Conservation (phyloP, 139 green algal genomes). For the Spirogloea muscicola region DNA sequence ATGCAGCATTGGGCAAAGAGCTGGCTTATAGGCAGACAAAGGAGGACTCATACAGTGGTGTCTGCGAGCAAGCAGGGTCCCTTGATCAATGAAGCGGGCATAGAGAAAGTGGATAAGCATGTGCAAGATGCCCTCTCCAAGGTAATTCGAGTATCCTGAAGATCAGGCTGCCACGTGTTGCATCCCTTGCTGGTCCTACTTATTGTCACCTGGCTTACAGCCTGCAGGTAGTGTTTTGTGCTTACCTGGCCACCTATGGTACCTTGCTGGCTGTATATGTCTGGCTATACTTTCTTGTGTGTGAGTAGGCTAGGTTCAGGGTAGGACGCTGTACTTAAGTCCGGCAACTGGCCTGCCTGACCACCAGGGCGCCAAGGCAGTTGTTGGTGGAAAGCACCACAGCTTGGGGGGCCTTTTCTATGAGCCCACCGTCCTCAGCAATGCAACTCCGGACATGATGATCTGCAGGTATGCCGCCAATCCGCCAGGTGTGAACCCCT, state of each 20-base stretch:
- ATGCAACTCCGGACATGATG: slow-evolving; percentile 73
- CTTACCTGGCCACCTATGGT: too few species aligned
- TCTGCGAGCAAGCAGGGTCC: slow-evolving; percentile 60
- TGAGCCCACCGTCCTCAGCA: slow-evolving; percentile 74
- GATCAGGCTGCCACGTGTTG: too few species aligned
- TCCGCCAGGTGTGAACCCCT: too few species aligned
- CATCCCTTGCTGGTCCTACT: too few species aligned
- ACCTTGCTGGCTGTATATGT: too few species aligned
- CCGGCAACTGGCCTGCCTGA: not conserved
- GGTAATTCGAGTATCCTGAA: too few species aligned
- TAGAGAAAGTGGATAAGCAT: slow-evolving; percentile 56
- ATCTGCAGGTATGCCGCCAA: slow-evolving; percentile 44
- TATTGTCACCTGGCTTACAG: too few species aligned
- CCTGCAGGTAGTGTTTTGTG: too few species aligned
- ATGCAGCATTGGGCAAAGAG: too few species aligned
- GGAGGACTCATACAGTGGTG: not conserved
- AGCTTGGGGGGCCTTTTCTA: slow-evolving; percentile 71
- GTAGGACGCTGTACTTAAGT: too few species aligned
- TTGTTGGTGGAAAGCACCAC: slow-evolving; percentile 60
- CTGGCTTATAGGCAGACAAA: too few species aligned
- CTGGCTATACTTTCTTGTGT: not conserved
- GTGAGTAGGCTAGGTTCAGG: too few species aligned
- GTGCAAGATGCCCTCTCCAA: slow-evolving; percentile 81
- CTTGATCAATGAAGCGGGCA: slow-evolving; percentile 69
- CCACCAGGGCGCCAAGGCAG: slow-evolving; percentile 62